Base-by-base conservation (phyloP, 148 eudicot genomes). In the Rhododendron simsii region DNA sequence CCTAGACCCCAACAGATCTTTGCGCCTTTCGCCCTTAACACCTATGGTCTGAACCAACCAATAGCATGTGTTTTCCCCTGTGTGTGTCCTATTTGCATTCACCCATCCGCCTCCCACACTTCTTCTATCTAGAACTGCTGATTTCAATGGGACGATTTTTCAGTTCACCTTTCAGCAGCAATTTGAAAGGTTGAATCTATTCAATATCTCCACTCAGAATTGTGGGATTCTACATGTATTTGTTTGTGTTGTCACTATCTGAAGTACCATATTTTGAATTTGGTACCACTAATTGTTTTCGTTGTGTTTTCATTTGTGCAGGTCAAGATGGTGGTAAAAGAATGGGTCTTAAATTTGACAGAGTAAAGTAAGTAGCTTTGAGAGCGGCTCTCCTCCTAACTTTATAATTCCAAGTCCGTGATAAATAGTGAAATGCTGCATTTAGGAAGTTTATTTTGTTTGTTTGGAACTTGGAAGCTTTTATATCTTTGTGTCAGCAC, bases 341-440 rank as follows among this genome's bases (percentile, higher is more conserved):
- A 44, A 95, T 96, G 99, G 99, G 99, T 81, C 91, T 96, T 85
- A 95, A 95, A 83, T 96, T 96, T 85, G 98, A 96, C 77, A 88
- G 98, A 81, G 94, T 95, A 63, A 96, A 96, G 98, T 96, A 91
- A 95, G 98, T 93, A 71, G 18, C 26, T 69, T n/a, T 53, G 2
- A 65, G 59, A 67, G 14, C 1, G 2, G 5, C 78, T 26, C 78
- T 21, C 33, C 30, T 50, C 61, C 20, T 74, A 14, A 10, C 83
- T 30, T 76, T 80, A 18, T 10, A 21, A 11, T 69, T 48, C 13
- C 11, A 71, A 4, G 30, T 33, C 20, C 39, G 10, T 69, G 41
- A 20, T 14, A 69, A 37, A 65, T 28, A 41, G 57, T 45, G 37
- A 74, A 57, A 33, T 57, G 45, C 59, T 69, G 35, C 48, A 10